A percentile compares a stretch with the other conserved stretches of the same genome.
phyloP scores from a whole-genome alignment of 2,329 filamentous ascomycete species.

The Hypoxylon sp. region DNA sequence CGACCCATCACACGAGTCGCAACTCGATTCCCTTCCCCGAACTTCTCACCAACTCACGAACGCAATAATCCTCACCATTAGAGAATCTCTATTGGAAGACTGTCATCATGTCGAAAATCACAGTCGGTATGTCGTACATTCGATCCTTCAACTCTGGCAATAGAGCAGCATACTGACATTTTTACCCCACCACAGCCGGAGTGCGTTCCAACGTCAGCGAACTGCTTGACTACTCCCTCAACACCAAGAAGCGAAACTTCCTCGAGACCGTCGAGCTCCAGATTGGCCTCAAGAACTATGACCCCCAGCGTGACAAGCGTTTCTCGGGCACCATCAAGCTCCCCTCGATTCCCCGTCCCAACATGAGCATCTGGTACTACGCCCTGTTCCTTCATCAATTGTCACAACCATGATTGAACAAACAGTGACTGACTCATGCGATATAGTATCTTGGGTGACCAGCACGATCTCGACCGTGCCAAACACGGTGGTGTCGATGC shows the following conservation, averaged over 20 bases:
- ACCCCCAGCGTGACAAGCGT: conserved; percentile 99
- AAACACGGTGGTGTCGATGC: conserved; percentile 99
- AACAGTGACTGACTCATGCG: conserved; percentile 21
- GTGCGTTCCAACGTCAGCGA: conserved; percentile 79
- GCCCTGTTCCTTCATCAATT: not conserved
- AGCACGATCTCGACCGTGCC: conserved; percentile 99
- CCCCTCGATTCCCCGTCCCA: conserved; percentile 90
- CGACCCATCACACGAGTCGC: conserved; percentile 17
- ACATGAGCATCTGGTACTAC: conserved; percentile 50
- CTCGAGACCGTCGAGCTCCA: conserved; percentile 90
- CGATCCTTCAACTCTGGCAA: not conserved
- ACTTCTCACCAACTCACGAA: conserved; percentile 49
- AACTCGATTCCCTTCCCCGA: conserved; percentile 14
- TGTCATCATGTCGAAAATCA: conserved; percentile 90
- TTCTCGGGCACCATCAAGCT: conserved; percentile 99
- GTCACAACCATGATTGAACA: not conserved
- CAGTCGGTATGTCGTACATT: conserved; percentile 70
- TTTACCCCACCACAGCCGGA: conserved; percentile 57
- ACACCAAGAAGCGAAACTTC: conserved; percentile 99
- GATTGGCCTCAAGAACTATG: conserved; percentile 98
- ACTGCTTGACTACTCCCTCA: conserved; percentile 93
- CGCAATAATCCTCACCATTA: conserved; percentile 78
- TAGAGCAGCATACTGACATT: conserved; percentile 35
- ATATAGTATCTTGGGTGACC: conserved; percentile 72
- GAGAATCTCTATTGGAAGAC: conserved; percentile 88